These are phyloP conservation scores for Cicer chorassanicum DNA, from an alignment of 306 rosid genomes.

Conservation along the genomic window DNA sequence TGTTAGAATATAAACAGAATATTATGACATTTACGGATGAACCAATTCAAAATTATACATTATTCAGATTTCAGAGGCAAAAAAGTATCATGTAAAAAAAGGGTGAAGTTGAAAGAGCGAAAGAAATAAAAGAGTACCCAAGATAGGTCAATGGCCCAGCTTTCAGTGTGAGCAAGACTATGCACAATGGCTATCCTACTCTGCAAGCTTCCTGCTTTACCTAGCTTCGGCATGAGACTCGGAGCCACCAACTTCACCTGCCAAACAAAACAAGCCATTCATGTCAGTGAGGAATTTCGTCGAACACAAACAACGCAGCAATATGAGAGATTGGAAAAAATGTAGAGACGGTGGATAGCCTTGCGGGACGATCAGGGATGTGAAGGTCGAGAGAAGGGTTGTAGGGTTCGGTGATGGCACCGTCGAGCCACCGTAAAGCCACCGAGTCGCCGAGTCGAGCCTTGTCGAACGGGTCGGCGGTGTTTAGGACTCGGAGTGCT, in stretches of 20 bases:
- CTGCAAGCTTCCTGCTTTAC: slow-evolving; percentile 93
- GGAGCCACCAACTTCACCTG: slow-evolving; percentile 82
- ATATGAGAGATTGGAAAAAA: background rate
- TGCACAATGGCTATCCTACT: slow-evolving; percentile 86
- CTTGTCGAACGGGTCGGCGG: slow-evolving; percentile 83
- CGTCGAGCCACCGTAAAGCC: slow-evolving; percentile 78
- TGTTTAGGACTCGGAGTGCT: slow-evolving; percentile 78
- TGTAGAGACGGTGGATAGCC: slow-evolving; percentile 61
- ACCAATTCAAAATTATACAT: background rate
- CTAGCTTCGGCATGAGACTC: slow-evolving; percentile 86
- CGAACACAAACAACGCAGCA: slow-evolving; percentile 34
- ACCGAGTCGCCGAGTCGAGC: slow-evolving; percentile 71
- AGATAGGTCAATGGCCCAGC: slow-evolving; percentile 93
- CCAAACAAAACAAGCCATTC: slow-evolving; percentile 7
- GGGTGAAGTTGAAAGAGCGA: background rate
- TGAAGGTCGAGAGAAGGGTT: slow-evolving; percentile 49
- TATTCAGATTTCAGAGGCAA: background rate
- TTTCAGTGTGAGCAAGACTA: slow-evolving; percentile 84
- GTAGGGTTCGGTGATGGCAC: slow-evolving; percentile 58
- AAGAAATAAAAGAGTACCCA: slow-evolving; percentile 59
- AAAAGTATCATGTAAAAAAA: background rate
- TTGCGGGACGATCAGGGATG: slow-evolving; percentile 83
- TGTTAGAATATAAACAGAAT: background rate
- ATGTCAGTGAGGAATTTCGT: slow-evolving; percentile 43
- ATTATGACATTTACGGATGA: background rate